These are phyloP conservation scores for Heritiera fomes DNA, from an alignment of 345 rosid species.

Conservation along the genomic window DNA sequence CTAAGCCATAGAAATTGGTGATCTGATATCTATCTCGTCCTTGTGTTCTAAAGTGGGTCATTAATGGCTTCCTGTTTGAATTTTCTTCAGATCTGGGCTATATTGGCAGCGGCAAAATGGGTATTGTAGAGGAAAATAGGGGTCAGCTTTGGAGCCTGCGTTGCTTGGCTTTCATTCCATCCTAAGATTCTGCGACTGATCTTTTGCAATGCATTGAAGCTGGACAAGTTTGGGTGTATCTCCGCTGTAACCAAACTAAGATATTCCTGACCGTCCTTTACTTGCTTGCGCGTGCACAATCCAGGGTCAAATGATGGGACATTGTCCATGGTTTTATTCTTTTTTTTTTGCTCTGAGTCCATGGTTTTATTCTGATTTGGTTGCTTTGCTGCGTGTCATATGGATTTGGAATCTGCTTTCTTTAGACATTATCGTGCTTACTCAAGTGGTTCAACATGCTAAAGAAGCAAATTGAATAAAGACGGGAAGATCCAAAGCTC, in stretches of 20 bases:
- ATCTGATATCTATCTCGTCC: too few relatives aligned
- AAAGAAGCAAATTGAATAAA: conserved; percentile 22
- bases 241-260: background rate
- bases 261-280: conserved; percentile 3
- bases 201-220: background rate
- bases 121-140: conserved; percentile 87
- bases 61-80: too few relatives aligned
- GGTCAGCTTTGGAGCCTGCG: conserved; percentile 70
- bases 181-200: background rate
- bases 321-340: conserved; percentile 2
- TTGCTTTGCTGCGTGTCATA: background rate
- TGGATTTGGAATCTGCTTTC: conserved; percentile 4
- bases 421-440: background rate
- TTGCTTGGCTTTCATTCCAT: conserved; percentile 41
- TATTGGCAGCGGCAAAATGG: conserved; percentile 16
- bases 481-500: conserved; percentile 18
- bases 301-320: background rate
- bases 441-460: conserved; percentile 9
- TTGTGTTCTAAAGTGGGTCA: too few relatives aligned
- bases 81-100: too few relatives aligned
- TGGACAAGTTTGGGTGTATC: background rate
- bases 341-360: conserved; percentile 13
- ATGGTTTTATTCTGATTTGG: conserved; percentile 10
- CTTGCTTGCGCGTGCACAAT: conserved; percentile 5
- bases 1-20: too few relatives aligned